Evolutionary conservation across 768 basidiomycete genomes (phyloP), one percentile per base, ranked within the genome.

Genomic region (Suillus luteus): DNA sequence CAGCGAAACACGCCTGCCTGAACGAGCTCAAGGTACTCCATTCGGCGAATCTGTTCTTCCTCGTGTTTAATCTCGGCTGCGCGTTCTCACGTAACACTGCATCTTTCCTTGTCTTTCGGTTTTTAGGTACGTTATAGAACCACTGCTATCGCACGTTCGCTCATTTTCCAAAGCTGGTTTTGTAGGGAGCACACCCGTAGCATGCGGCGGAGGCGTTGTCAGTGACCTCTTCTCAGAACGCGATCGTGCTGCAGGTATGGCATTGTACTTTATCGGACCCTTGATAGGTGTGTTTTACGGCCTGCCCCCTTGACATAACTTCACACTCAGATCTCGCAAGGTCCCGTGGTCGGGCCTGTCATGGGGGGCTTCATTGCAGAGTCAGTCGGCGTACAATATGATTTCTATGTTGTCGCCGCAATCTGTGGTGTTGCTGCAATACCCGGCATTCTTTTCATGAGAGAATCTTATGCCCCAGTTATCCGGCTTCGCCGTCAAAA

Each of bases 211-310:
- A 19, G 89, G 87, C 0, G 81, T 82, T 5, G 73, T 91, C 24
- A 80, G 85, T 19, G 90, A 92, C 69, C 75, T 91, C 17, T 92
- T 90, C 67, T 78, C 83, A 1, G 86, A 86, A 60, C 79, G 76
- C n/a, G 85, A 87, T 17, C 80, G 86, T 35, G 86, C 84, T 2
- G 82, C 83, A 3, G 88, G 90, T 5, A 92, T 91, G 89, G 86
- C 89, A 0, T 64, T 90, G 2, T 92, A 85, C 70, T 82, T 75
- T 60, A 70, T 91, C 0, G 90, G 86, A 0, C 87, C 88, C 37
- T 78, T 91, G 54, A 77, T 89, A 59, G 88, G 85, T 80, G 68
- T 48, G 51, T 33, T 52, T 19, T 17, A 31, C 17, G 1, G 31
- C 2, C 17, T 19, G 17, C 37, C n/a, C 3, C n/a, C 11, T 14